A percentile compares a stretch with the other conserved stretches of the same genome.
Conservation (phyloP, 2,329 filamentous ascomycete genomes). For the Trichoderma lentiforme region DNA sequence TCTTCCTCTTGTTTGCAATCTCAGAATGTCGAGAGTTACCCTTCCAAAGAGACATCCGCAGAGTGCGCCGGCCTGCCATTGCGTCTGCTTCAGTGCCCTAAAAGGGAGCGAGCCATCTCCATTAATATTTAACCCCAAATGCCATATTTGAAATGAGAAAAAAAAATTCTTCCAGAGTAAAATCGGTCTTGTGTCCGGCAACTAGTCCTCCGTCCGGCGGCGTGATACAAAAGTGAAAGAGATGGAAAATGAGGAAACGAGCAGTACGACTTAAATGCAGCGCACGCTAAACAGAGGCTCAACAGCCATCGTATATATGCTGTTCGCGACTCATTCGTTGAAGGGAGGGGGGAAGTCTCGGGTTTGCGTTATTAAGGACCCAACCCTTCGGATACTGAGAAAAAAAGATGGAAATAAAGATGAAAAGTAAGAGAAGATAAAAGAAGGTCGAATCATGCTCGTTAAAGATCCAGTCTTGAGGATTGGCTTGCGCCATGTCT, state of each 20-base stretch:
- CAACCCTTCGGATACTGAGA: not conserved
- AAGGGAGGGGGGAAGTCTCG: not conserved
- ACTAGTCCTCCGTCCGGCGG: conserved; percentile 30
- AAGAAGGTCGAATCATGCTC: not conserved
- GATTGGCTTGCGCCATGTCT: conserved; percentile 19
- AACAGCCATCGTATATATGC: not conserved
- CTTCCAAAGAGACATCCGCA: not conserved
- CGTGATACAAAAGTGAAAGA: not conserved
- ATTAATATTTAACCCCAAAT: not conserved
- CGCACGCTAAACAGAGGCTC: not conserved
- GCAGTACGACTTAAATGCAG: not conserved
- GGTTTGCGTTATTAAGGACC: not conserved
- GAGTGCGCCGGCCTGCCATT: conserved; percentile 3
- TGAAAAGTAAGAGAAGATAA: not conserved
- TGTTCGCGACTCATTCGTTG: not conserved
- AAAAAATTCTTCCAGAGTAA: not conserved
- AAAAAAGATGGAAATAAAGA: not conserved
- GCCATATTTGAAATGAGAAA: not conserved
- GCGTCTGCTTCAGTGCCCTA: not conserved
- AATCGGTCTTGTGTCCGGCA: not conserved
- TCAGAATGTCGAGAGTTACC: not conserved
- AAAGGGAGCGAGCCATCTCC: not conserved
- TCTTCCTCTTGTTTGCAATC: not conserved
- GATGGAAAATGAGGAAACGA: not conserved
- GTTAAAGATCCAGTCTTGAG: conserved; percentile 12